Evolutionary conservation across 2,329 filamentous ascomycete genomes (phyloP), one percentile per base, ranked within the genome.

Genomic region (Aspergillus caelatus): DNA sequence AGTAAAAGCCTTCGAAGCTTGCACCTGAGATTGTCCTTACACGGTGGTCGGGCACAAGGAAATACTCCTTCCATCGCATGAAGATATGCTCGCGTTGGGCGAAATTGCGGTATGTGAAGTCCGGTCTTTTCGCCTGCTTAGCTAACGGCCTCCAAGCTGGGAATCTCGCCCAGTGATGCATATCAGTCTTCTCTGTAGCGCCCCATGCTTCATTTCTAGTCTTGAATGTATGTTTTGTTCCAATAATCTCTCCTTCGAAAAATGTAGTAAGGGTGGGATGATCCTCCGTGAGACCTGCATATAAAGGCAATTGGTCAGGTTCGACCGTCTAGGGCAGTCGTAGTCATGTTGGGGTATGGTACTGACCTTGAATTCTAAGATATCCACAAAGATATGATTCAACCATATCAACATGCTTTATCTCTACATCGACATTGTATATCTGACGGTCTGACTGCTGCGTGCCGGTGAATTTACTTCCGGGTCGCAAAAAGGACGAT

Each of bases 1-100:
- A 99, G 77, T 98, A 99, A 77, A 99, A 99, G 0, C 95, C 95
- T 75, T 99, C 95, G 65, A 98, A 99, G 74, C 94, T 98, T 9
- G 95, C 95, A 21, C 95, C 95, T 39, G 89, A 91, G 65, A 99
- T 97, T 12, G 92, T 96, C 65, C 90, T 87, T 23, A 98, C 93
- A 19, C 92, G 88, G 77, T 99, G 95, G 73, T 99, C 94, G 1
- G 95, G 95, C 0, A 99, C 95, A 0, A 99, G 83, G 73, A 99
- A 99, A 72, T 96, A 93, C 75, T 99, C 95, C 79, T 99, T 99
- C 95, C 95, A 99, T 65, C 95, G 89, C 95, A 99, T 99, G 74
- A 97, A 99, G 36, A 99, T 89, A 76, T 96, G 89, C 70, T 97
- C 94, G 67, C 89, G 85, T 74, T 96, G 91, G 55, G 88, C 86